phyloP scores from a whole-genome alignment of 768 basidiomycete genomes.

The Boletus speciosus region DNA sequence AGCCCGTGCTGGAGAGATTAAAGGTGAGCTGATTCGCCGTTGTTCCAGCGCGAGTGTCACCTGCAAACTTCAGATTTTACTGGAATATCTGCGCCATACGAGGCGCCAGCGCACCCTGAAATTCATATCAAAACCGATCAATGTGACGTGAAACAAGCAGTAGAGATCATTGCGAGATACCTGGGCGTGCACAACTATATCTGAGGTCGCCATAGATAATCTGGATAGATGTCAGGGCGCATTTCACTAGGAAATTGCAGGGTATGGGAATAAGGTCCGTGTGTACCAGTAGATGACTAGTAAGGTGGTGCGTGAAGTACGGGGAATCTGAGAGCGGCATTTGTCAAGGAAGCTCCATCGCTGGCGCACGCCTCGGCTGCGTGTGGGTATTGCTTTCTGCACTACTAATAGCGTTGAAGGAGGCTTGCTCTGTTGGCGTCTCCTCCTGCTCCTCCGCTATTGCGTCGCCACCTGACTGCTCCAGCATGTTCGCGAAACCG shows the following conservation, averaged over 20 bases:
- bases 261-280: constrained; percentile 7
- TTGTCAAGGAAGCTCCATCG: constrained; percentile 21
- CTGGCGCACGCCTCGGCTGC: constrained; percentile 9
- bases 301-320: constrained; percentile 8
- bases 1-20: constrained; percentile 92
- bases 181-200: constrained; percentile 65
- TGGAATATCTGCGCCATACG: constrained; percentile 96
- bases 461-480: constrained; percentile 45
- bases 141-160: constrained; percentile 71
- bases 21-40: constrained; percentile 52
- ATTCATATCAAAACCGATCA: constrained; percentile 90
- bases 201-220: constrained; percentile 24
- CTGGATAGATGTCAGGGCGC: constrained; percentile 9
- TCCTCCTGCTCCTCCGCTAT: constrained; percentile 68
- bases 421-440: constrained; percentile 23
- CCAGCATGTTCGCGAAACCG: constrained; percentile 68
- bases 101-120: constrained; percentile 80
- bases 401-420: constrained; percentile 6
- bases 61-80: constrained; percentile 76
- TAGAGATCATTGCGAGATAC: constrained; percentile 76
- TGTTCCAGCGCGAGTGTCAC: constrained; percentile 4
- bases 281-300: constrained; percentile 19
- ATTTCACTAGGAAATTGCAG: constrained; percentile 13
- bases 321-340: background rate
- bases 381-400: constrained; percentile 6